Conservation (phyloP, 306 rosid species). For the Cercis canadensis region DNA sequence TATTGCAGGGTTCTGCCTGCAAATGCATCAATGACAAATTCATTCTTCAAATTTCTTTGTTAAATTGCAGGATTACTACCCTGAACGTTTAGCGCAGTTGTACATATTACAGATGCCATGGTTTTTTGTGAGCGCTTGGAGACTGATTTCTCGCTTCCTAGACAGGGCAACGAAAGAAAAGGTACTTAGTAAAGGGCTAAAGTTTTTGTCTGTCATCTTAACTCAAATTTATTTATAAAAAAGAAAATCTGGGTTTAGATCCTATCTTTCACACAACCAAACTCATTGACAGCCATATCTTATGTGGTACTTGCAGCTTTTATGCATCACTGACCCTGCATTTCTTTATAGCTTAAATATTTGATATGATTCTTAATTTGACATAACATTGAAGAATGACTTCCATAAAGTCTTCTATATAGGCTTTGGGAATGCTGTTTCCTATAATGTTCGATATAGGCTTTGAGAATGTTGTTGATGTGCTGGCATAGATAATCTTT, state of each 20-base stretch:
- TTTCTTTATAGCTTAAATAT: not conserved
- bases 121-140: slow-evolving; percentile 92
- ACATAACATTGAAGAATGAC: not conserved
- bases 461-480: not conserved
- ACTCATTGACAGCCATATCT: no score
- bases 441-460: no score
- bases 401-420: not conserved
- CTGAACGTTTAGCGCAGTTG: slow-evolving; percentile 80
- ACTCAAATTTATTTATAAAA: no score
- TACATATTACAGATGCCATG: slow-evolving; percentile 82
- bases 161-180: slow-evolving; percentile 82
- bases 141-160: slow-evolving; percentile 76
- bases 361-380: not conserved
- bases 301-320: no score
- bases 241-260: no score
- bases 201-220: no score
- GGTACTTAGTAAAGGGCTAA: slow-evolving; percentile 46
- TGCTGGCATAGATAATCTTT: no score
- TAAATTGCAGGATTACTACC: slow-evolving; percentile 79
- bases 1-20: no score
- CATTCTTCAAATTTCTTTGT: not conserved
- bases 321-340: not conserved
- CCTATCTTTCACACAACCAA: no score
- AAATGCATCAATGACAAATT: no score
- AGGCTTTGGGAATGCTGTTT: not conserved